Evolutionary conservation across 768 basidiomycete genomes (phyloP).

Genomic region (Lactarius deliciosus): DNA sequence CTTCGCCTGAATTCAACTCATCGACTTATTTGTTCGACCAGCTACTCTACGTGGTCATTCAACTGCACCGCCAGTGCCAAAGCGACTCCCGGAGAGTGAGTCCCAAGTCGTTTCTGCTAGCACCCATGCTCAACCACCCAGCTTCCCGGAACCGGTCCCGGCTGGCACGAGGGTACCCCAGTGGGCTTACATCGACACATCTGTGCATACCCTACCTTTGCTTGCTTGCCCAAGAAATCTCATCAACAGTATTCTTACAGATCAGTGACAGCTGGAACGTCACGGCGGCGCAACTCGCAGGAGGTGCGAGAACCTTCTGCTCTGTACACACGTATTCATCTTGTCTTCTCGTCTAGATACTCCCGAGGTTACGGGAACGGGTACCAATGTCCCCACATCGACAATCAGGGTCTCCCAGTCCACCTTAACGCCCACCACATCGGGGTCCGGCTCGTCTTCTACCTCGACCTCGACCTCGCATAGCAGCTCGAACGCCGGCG

Average conservation of each 20-base stretch:
- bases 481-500: conserved; percentile 44
- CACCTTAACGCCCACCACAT: neutral
- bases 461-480: neutral
- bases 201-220: conserved; percentile 33
- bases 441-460: neutral
- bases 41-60: conserved; percentile 21
- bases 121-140: conserved; percentile 3
- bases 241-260: neutral
- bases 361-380: neutral
- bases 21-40: neutral
- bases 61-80: conserved; percentile 12
- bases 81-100: conserved; percentile 14
- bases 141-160: conserved; percentile 39
- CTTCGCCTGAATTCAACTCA: neutral
- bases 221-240: neutral
- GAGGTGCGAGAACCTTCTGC: conserved; percentile 2
- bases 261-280: conserved; percentile 13
- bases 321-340: neutral
- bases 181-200: conserved; percentile 50
- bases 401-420: neutral
- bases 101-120: neutral
- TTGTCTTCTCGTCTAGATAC: neutral
- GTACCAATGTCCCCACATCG: neutral
- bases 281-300: neutral
- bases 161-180: conserved; percentile 43